These are phyloP conservation scores for Chlamydomonas sp. DNA, from an alignment of 139 green algal genomes.

Conservation along the genomic window DNA sequence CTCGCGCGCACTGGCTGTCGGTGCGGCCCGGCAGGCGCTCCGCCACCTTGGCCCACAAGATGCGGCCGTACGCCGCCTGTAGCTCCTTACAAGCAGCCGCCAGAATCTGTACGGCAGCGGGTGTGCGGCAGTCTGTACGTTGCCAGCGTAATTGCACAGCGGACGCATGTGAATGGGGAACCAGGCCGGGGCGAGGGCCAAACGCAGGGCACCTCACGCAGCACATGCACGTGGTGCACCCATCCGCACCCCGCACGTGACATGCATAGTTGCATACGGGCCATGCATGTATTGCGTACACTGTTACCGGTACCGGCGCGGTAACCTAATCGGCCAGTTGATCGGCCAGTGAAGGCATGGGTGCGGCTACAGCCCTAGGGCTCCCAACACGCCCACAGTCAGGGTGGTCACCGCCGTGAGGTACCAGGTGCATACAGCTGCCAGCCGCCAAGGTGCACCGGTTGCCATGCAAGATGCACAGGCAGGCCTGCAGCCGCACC, in stretches of 20 bases:
- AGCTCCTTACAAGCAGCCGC: background rate
- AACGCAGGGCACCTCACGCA: background rate
- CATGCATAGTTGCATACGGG: background rate
- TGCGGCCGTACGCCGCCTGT: conserved; percentile 26
- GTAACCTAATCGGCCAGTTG: background rate
- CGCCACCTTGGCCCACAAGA: conserved; percentile 37
- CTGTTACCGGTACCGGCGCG: no score
- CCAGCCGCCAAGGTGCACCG: background rate
- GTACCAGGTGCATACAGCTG: background rate
- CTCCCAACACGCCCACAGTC: background rate
- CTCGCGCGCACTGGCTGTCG: conserved; percentile 41
- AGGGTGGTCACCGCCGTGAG: background rate
- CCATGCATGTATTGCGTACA: no score
- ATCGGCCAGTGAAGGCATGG: background rate
- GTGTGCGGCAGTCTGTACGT: background rate
- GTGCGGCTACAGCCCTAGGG: background rate
- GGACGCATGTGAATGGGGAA: background rate
- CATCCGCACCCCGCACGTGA: background rate
- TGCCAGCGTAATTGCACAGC: background rate
- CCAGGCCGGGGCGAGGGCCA: background rate
- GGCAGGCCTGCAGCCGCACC: background rate
- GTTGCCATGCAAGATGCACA: background rate
- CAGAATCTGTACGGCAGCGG: background rate
- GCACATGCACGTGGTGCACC: background rate
- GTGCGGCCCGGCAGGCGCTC: conserved; percentile 42